phyloP scores from a whole-genome alignment of 768 basidiomycete species.

The Gymnopilus junonius region DNA sequence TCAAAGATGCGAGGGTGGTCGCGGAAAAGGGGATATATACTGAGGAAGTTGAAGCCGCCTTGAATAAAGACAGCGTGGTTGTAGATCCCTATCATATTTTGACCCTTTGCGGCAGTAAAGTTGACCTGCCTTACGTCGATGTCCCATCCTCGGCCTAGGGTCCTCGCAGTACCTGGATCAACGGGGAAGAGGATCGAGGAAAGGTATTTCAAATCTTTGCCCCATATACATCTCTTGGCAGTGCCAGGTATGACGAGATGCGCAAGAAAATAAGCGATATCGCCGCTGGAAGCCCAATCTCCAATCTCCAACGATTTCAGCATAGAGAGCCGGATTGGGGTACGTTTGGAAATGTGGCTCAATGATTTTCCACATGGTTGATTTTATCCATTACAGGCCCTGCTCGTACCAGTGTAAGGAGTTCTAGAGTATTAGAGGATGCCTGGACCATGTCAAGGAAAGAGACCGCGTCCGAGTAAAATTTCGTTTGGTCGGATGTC shows the following conservation, averaged over 20 bases:
- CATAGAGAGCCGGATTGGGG: background rate
- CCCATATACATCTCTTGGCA: conserved; percentile 3
- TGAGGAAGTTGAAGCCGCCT: background rate
- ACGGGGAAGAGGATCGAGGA: background rate
- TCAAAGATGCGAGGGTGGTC: background rate
- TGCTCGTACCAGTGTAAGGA: background rate
- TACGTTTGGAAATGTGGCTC: background rate
- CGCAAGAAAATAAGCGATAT: conserved; percentile 5
- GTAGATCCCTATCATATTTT: background rate
- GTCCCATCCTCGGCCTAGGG: background rate
- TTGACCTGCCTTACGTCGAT: background rate
- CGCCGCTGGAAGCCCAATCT: background rate
- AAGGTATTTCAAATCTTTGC: background rate
- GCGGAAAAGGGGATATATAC: conserved; percentile 1
- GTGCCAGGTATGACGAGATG: background rate
- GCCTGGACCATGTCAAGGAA: background rate
- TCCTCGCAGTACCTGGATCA: background rate
- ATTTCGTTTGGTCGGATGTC: background rate
- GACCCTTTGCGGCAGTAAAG: background rate
- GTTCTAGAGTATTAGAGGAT: background rate
- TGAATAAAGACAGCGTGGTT: background rate
- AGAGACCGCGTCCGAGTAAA: background rate
- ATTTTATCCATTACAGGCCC: background rate
- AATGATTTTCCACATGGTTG: background rate
- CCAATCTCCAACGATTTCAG: background rate